Evolutionary conservation across 2,329 filamentous ascomycete species (phyloP).

Genomic region (Curvularia sp.): DNA sequence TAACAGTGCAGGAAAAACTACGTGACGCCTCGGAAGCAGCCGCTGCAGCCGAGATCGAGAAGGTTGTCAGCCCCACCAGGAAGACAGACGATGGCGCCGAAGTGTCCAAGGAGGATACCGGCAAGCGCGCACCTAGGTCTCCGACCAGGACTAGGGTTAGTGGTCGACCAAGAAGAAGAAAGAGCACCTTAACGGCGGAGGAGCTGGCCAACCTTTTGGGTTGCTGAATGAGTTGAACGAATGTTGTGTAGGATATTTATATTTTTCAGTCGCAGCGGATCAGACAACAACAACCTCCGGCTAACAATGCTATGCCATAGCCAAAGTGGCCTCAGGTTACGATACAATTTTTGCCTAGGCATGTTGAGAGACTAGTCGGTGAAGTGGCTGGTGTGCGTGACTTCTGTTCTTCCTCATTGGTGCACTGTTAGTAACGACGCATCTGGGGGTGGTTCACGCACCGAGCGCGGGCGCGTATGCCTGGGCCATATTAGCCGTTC

Average conservation of each 20-base stretch:
- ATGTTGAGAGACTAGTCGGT: constrained; percentile 14
- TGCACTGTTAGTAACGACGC: constrained; percentile 15
- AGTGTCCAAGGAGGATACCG: constrained; percentile 29
- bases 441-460: constrained; percentile 17
- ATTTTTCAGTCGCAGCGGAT: constrained; percentile 11
- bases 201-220: constrained; percentile 66
- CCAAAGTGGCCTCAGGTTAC: constrained; percentile 5
- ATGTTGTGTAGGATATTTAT: constrained; percentile 10
- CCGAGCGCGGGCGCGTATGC: constrained; percentile 24
- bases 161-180: constrained; percentile 68
- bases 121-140: constrained; percentile 37
- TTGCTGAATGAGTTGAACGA: constrained; percentile 21
- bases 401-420: constrained; percentile 12
- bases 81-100: constrained; percentile 30
- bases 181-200: constrained; percentile 78
- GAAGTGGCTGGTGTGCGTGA: constrained; percentile 17
- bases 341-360: constrained; percentile 10
- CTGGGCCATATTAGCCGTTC: constrained; percentile 4
- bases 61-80: constrained; percentile 12
- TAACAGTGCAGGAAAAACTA: constrained; percentile 58
- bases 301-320: constrained; percentile 12
- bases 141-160: constrained; percentile 58
- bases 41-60: constrained; percentile 30
- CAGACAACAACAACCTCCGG: constrained; percentile 16
- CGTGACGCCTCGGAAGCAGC: constrained; percentile 55